Evolutionary conservation across 2,329 filamentous ascomycete genomes (phyloP), one percentile per base, ranked within the genome.

Genomic region (Fonsecaea pugnacius): DNA sequence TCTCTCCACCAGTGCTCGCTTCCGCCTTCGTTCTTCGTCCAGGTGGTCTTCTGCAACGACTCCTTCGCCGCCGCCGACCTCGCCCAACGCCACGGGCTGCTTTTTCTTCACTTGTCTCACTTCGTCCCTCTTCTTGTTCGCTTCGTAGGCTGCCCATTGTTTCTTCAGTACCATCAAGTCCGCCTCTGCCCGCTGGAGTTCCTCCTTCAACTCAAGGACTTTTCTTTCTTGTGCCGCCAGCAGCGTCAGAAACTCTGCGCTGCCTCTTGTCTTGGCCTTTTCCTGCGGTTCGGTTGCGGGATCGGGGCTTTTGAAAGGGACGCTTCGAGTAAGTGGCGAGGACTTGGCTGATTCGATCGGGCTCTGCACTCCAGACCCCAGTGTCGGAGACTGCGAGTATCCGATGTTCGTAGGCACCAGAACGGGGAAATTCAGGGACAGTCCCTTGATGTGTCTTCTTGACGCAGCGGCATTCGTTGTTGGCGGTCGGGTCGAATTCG

Each of bases 181-280:
- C 12, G 81, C 79, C 75, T 99, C 94, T 5, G 95, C 94, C 65
- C 88, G 89, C 27, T 82, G 80, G n/a, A 99, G 82, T 76, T 98
- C 94, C 76, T 99, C 95, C 65, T 89, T 90, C 58, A 99, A 81
- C 78, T 98, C 95, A 63, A 99, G 80, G 1, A 99, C 94, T 70
- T 87, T 88, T 63, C 95, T 85, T 79, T 99, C 95, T 78, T 98
- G 93, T 14, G 91, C 89, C 51, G 95, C 95, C 72, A 99, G 90
- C 63, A 93, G 90, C 66, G 92, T 93, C 69, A 99, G 88, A 72
- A 97, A 91, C 57, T 88, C 83, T 72, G 84, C 85, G 58, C 86
- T 80, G 66, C 89, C 86, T 40, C 80, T 77, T 18, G 72, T 73
- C 71, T 55, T 77, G 72, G 65, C 9, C 71, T 71, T 38, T 24